Percentiles rank a stretch among this genome's conserved stretches.
Conservation (phyloP, 1,284 basidiomycete genomes). For the Schizophyllum commune region DNA sequence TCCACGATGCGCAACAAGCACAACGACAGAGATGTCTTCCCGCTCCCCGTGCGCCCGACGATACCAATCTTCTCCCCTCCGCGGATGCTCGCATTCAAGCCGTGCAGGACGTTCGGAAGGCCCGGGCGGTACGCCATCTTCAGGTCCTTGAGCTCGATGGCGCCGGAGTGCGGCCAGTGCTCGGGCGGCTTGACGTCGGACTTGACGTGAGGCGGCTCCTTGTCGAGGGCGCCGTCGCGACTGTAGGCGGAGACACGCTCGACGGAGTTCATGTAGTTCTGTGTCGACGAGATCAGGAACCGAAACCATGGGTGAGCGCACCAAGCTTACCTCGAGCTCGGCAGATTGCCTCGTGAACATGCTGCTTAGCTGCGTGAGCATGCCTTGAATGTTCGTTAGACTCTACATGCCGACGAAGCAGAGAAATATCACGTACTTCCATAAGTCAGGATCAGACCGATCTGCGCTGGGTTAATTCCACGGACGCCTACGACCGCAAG, state of each 20-base stretch:
- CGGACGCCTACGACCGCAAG: constrained; percentile 43
- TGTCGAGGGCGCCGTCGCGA: constrained; percentile 42
- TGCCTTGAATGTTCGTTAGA: constrained; percentile 13
- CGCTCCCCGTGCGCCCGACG: constrained; percentile 51
- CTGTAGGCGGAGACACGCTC: constrained; percentile 66
- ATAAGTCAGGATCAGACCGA: constrained; percentile 70
- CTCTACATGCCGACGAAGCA: not conserved
- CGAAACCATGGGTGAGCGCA: not conserved
- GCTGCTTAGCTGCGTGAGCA: constrained; percentile 48
- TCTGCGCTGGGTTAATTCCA: constrained; percentile 57
- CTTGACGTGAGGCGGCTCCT: constrained; percentile 59
- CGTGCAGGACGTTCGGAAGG: constrained; percentile 50
- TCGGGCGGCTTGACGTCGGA: constrained; percentile 41
- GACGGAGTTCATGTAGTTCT: constrained; percentile 73
- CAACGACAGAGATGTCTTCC: constrained; percentile 45
- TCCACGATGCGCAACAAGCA: constrained; percentile 36
- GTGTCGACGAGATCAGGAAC: constrained; percentile 2
- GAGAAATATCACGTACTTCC: constrained; percentile 28
- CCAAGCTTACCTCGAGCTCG: constrained; percentile 47
- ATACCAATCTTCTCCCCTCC: constrained; percentile 79
- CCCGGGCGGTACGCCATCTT: constrained; percentile 51
- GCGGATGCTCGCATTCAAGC: constrained; percentile 46
- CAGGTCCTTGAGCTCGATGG: constrained; percentile 46
- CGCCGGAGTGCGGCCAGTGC: constrained; percentile 44
- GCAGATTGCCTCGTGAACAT: constrained; percentile 54